phyloP scores from a whole-genome alignment of 108 stramenopile species.

The Discostella pseudostelligera region DNA sequence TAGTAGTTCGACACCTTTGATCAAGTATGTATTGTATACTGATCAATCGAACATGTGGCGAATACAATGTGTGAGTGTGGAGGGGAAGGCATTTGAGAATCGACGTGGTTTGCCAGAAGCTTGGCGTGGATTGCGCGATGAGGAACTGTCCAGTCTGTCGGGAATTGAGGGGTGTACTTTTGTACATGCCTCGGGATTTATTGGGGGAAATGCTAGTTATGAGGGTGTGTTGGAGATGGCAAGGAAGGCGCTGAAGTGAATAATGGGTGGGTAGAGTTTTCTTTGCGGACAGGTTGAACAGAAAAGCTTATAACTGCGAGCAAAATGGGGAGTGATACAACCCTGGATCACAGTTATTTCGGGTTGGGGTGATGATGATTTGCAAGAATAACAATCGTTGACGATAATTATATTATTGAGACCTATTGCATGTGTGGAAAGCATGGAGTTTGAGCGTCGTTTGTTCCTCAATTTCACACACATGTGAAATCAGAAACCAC shows the following conservation, averaged over 20 bases:
- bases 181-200: constrained; percentile 97
- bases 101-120: constrained; percentile 84
- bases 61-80: constrained; percentile 98
- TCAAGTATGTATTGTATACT: constrained; percentile 95
- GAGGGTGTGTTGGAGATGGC: constrained; percentile 97
- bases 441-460: too few relatives aligned
- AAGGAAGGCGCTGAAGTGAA: constrained; percentile 49
- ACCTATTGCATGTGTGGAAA: too few relatives aligned
- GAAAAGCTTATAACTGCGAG: too few relatives aligned
- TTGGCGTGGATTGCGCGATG: constrained; percentile 95
- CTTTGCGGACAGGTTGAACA: too few relatives aligned
- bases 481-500: constrained; percentile 5
- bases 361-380: too few relatives aligned
- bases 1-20: constrained; percentile 1
- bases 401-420: too few relatives aligned
- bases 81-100: constrained; percentile 88
- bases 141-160: constrained; percentile 65
- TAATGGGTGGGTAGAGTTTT: not conserved
- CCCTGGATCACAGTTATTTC: too few relatives aligned
- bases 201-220: constrained; percentile 93
- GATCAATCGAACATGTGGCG: constrained; percentile 94
- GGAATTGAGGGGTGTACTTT: constrained; percentile 92
- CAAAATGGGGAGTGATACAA: too few relatives aligned
- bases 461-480: too few relatives aligned
- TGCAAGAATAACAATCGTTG: too few relatives aligned